These are phyloP conservation scores for Colletotrichum sojae DNA, from an alignment of 2,329 filamentous ascomycete genomes.

Conservation along the genomic window DNA sequence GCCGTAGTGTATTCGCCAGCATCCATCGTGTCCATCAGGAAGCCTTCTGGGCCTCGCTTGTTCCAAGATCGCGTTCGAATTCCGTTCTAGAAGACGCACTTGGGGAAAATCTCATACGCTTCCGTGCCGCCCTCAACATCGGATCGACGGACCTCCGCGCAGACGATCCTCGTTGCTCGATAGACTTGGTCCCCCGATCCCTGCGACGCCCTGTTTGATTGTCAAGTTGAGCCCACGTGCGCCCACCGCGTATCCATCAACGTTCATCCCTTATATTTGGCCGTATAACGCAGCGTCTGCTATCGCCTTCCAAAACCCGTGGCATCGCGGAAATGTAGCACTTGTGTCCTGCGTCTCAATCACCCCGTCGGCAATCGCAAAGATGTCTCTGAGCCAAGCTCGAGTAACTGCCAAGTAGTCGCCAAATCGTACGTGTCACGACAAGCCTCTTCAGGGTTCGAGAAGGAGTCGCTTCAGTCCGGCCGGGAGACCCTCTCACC, in stretches of 20 bases:
- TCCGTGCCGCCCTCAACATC: slow-evolving; percentile 1
- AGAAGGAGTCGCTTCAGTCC: background rate
- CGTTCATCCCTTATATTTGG: slow-evolving; percentile 25
- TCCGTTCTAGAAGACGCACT: slow-evolving; percentile 16
- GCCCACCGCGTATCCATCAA: background rate
- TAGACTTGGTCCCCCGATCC: slow-evolving; percentile 12
- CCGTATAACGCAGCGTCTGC: slow-evolving; percentile 2
- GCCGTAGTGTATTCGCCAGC: background rate
- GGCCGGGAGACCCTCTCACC: slow-evolving; percentile 9
- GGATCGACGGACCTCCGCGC: slow-evolving; percentile 13
- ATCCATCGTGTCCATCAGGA: slow-evolving; percentile 2
- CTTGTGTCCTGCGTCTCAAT: slow-evolving; percentile 5
- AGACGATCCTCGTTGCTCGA: slow-evolving; percentile 11
- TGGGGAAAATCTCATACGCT: slow-evolving; percentile 15
- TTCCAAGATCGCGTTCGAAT: background rate
- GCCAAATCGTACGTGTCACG: background rate
- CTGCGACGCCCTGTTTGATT: slow-evolving; percentile 21
- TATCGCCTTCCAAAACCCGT: slow-evolving; percentile 22
- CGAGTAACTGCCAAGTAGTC: background rate
- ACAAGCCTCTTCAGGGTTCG: background rate
- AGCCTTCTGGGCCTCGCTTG: background rate
- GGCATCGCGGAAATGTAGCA: slow-evolving; percentile 27
- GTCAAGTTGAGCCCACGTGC: slow-evolving; percentile 14
- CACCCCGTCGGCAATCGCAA: background rate
- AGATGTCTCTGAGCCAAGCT: background rate